phyloP scores from a whole-genome alignment of 495 filamentous ascomycete genomes.

The Sporormia fimetaria region DNA sequence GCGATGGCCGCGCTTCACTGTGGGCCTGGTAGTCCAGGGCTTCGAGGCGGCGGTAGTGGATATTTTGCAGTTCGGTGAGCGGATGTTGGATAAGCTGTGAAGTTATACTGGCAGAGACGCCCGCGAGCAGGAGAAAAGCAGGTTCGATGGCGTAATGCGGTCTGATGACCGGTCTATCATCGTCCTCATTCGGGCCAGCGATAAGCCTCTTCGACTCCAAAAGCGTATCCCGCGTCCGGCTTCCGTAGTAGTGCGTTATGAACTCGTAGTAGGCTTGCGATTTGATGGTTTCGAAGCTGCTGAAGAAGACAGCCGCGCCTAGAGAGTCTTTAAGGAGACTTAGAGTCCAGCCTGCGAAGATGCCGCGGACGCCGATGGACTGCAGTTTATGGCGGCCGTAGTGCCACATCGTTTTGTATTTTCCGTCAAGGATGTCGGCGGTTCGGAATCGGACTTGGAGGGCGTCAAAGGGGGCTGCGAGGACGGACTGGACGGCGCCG shows the following conservation, averaged over 20 bases:
- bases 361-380: constrained; percentile 67
- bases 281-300: constrained; percentile 77
- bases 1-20: constrained; percentile 26
- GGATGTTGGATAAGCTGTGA: constrained; percentile 78
- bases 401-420: constrained; percentile 71
- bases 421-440: constrained; percentile 52
- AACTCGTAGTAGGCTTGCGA: constrained; percentile 75
- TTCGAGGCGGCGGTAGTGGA: constrained; percentile 71
- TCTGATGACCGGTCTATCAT: constrained; percentile 47
- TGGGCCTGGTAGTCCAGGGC: constrained; percentile 58
- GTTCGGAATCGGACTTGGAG: constrained; percentile 70
- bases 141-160: constrained; percentile 84
- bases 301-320: constrained; percentile 75
- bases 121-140: constrained; percentile 65
- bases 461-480: constrained; percentile 82
- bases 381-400: constrained; percentile 61
- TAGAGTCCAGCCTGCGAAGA: constrained; percentile 73
- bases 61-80: constrained; percentile 57
- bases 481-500: constrained; percentile 63
- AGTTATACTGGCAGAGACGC: constrained; percentile 59
- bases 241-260: constrained; percentile 65
- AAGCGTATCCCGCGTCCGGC: constrained; percentile 34
- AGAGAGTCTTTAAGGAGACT: constrained; percentile 71
- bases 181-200: constrained; percentile 11
- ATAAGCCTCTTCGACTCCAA: constrained; percentile 28